Evolutionary conservation across 805 yeast species (phyloP).

Genomic region (Lipomyces japonicus): DNA sequence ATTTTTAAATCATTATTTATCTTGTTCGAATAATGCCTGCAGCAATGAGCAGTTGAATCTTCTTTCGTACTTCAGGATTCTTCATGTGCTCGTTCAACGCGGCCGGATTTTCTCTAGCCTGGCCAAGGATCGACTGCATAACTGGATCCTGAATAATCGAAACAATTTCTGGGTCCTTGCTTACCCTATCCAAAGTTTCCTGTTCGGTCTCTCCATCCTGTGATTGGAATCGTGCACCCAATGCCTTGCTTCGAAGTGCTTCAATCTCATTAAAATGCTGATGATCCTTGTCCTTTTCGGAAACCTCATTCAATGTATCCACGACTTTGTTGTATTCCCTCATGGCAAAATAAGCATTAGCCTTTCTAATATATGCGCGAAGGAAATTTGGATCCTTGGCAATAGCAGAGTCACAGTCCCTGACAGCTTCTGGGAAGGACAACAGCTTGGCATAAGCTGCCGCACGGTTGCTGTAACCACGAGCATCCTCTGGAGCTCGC

Average conservation of each 20-base stretch:
- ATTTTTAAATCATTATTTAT: conserved; percentile 6
- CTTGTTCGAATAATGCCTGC: conserved; percentile 87
- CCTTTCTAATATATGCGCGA: conserved; percentile 95
- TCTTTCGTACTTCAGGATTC: conserved; percentile 86
- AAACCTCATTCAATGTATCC: conserved; percentile 76
- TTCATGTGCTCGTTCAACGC: conserved; percentile 97
- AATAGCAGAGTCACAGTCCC: conserved; percentile 88
- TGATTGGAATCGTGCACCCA: conserved; percentile 73
- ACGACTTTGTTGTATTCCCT: conserved; percentile 78
- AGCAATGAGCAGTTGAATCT: conserved; percentile 84
- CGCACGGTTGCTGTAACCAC: conserved; percentile 97
- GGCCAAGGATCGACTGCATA: conserved; percentile 90
- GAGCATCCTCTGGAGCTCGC: conserved; percentile 94
- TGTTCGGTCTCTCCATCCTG: conserved; percentile 88
- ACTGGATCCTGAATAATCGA: conserved; percentile 88
- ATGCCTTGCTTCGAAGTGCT: conserved; percentile 55
- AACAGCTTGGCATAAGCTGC: conserved; percentile 91
- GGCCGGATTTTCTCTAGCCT: conserved; percentile 92
- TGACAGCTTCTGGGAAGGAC: conserved; percentile 95
- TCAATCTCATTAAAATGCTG: conserved; percentile 73
- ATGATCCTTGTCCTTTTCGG: conserved; percentile 61
- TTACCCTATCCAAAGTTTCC: conserved; percentile 84
- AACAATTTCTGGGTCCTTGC: conserved; percentile 91
- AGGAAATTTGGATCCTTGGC: conserved; percentile 81
- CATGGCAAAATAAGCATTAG: conserved; percentile 87